These are phyloP conservation scores for Globisporangium radiosum DNA, from an alignment of 352 stramenopile genomes.

Conservation along the genomic window DNA sequence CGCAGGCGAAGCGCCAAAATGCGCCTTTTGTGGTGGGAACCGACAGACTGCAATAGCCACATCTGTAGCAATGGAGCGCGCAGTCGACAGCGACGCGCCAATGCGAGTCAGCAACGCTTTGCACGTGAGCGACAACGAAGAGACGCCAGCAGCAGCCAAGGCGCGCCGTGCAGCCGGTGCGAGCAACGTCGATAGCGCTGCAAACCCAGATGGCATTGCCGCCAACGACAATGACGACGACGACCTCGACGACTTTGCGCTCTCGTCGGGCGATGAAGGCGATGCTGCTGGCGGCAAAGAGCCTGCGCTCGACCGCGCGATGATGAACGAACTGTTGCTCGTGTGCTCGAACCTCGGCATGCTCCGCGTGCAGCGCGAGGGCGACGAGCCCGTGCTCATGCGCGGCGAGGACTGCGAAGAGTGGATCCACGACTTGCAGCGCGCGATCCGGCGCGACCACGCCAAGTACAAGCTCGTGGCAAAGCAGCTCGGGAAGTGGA, in stretches of 20 bases:
- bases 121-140: slow-evolving; percentile 8
- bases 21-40: too few relatives aligned
- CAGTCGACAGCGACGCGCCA: neutral
- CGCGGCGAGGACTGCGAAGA: slow-evolving; percentile 76
- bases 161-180: slow-evolving; percentile 8
- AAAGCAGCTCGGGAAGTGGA: slow-evolving; percentile 84
- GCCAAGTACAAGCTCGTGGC: slow-evolving; percentile 74
- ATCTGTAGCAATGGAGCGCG: slow-evolving; percentile 2
- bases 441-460: slow-evolving; percentile 73
- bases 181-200: slow-evolving; percentile 8
- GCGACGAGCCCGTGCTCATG: slow-evolving; percentile 60
- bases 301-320: slow-evolving; percentile 47
- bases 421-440: slow-evolving; percentile 85
- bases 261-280: slow-evolving; percentile 43
- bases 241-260: slow-evolving; percentile 49
- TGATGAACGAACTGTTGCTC: slow-evolving; percentile 85
- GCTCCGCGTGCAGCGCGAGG: slow-evolving; percentile 52
- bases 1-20: too few relatives aligned
- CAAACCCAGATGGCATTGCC: neutral
- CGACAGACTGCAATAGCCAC: neutral
- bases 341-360: slow-evolving; percentile 86
- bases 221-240: slow-evolving; percentile 6
- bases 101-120: neutral
- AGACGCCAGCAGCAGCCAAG: slow-evolving; percentile 7
- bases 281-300: slow-evolving; percentile 19